These are phyloP conservation scores for Trichoderma polysporum DNA, from an alignment of 2,329 filamentous ascomycete species.

Conservation along the genomic window DNA sequence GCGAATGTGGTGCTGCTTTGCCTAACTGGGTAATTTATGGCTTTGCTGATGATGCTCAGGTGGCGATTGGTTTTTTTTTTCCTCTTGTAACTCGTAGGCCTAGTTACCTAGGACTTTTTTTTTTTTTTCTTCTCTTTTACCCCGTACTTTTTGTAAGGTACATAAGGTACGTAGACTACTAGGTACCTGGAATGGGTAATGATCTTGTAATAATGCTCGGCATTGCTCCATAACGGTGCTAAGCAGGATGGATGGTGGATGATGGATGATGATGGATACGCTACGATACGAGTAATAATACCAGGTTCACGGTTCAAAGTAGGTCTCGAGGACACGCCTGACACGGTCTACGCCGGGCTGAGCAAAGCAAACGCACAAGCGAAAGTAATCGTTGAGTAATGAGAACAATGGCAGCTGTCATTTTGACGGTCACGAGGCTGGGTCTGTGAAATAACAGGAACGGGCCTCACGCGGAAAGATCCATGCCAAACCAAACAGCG, in stretches of 20 bases:
- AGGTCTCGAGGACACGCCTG: neutral
- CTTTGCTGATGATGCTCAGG: neutral
- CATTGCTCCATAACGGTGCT: neutral
- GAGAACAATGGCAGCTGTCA: neutral
- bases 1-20: neutral
- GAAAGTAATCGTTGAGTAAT: conserved; percentile 5
- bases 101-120: too few species aligned
- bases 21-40: neutral
- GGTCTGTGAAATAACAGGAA: conserved; percentile 7
- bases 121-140: neutral
- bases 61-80: neutral
- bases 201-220: neutral
- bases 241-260: neutral
- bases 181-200: neutral
- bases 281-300: neutral
- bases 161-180: neutral
- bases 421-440: conserved; percentile 11
- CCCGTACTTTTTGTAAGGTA: neutral
- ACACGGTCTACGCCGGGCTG: neutral
- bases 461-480: neutral
- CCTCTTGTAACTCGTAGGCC: too few species aligned
- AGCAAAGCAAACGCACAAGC: neutral
- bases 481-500: neutral
- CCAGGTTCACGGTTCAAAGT: too few species aligned
- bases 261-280: neutral